Evolutionary conservation across 2,329 filamentous ascomycete genomes (phyloP).

Genomic region (Colletotrichum tamarilloi): DNA sequence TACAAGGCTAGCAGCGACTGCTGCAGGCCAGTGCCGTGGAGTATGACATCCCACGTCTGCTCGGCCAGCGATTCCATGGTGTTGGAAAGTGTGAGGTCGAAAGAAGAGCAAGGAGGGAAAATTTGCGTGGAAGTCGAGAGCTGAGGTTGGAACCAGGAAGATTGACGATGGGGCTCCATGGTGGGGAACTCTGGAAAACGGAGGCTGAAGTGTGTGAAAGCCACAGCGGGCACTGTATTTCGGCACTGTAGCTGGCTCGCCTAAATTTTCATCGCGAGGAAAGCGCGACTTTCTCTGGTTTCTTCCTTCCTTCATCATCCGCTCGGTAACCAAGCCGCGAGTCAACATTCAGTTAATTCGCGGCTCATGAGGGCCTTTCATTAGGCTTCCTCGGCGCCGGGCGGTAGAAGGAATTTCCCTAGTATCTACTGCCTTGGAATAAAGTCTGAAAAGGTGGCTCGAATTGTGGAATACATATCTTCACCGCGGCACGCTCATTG

Average conservation of each 20-base stretch:
- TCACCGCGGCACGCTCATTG: not conserved
- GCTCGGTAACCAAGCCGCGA: constrained; percentile 48
- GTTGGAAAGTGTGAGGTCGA: not conserved
- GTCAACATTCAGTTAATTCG: constrained; percentile 36
- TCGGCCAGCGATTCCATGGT: constrained; percentile 80
- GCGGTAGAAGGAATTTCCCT: constrained; percentile 74
- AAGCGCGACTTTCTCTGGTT: constrained; percentile 39
- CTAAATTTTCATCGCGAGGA: constrained; percentile 26
- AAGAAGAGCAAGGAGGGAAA: not conserved
- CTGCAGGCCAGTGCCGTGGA: constrained; percentile 81
- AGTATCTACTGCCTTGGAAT: constrained; percentile 92
- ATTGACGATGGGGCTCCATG: constrained; percentile 29
- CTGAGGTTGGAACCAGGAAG: constrained; percentile 34
- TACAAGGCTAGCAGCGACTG: constrained; percentile 86
- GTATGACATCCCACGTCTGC: constrained; percentile 82
- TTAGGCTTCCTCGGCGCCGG: constrained; percentile 64
- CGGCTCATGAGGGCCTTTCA: constrained; percentile 60
- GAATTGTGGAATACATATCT: constrained; percentile 79
- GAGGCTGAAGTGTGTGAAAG: constrained; percentile 9
- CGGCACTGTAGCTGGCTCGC: constrained; percentile 34
- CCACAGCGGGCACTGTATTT: not conserved
- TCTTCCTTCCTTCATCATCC: constrained; percentile 50
- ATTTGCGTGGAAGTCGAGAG: constrained; percentile 29
- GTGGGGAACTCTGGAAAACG: constrained; percentile 19
- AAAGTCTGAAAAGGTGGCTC: constrained; percentile 82